A percentile compares a stretch with the other conserved stretches of the same genome.
phyloP scores from a whole-genome alignment of 345 rosid species.

The Brassica rapa region DNA sequence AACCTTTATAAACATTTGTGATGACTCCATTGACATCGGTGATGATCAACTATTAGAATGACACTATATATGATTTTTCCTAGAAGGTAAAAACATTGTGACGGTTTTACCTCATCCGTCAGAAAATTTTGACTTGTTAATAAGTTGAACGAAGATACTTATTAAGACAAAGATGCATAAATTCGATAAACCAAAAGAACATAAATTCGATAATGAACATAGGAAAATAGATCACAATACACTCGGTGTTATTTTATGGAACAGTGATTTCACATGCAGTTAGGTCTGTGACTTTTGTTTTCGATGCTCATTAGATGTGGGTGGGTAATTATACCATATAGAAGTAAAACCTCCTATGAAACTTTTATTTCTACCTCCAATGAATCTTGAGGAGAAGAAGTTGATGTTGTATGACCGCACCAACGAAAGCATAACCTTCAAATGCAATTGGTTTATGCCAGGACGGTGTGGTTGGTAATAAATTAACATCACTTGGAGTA shows the following conservation, averaged over 20 bases:
- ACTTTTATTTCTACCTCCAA: neutral
- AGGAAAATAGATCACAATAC: neutral
- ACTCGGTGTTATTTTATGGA: neutral
- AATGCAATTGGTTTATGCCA: slow-evolving; percentile 4
- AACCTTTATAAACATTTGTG: neutral
- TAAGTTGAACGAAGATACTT: neutral
- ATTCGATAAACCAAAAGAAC: neutral
- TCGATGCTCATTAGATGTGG: neutral
- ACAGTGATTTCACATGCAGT: neutral
- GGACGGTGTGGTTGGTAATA: neutral
- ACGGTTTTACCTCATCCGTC: neutral
- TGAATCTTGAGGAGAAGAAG: slow-evolving; percentile 2
- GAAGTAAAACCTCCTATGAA: neutral
- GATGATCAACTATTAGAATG: neutral
- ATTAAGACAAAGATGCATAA: neutral
- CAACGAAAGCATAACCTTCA: neutral
- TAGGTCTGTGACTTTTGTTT: neutral
- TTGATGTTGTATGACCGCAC: neutral
- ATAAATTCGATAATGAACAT: neutral
- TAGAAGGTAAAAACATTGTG: neutral
- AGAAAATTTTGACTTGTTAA: neutral
- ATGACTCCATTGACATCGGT: neutral
- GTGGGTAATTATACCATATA: neutral
- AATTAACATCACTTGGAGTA: slow-evolving; percentile 13
- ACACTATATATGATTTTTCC: neutral